phyloP scores from a whole-genome alignment of 1,284 basidiomycete species.

The Puccinia hordei region DNA sequence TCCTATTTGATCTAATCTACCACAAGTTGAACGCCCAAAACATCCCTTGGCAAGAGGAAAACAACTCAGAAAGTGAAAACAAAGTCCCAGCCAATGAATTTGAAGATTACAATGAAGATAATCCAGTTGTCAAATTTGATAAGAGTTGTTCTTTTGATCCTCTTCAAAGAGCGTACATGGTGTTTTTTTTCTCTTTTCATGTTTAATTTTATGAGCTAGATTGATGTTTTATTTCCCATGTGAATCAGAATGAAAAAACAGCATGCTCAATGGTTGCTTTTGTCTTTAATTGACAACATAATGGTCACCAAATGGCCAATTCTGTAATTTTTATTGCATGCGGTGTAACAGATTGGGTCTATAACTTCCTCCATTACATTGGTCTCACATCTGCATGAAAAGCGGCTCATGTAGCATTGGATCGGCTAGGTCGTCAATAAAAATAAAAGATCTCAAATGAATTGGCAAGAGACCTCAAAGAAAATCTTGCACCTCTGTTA shows the following conservation, averaged over 20 bases:
- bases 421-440: neutral
- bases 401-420: neutral
- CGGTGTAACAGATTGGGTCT: neutral
- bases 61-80: neutral
- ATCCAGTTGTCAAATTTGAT: too few species aligned
- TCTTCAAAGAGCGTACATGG: too few species aligned
- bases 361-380: neutral
- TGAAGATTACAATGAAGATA: too few species aligned
- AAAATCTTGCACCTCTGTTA: neutral
- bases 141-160: too few species aligned
- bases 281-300: neutral
- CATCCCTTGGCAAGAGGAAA: neutral
- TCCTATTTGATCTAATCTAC: neutral
- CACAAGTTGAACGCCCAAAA: neutral
- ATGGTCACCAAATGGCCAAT: neutral
- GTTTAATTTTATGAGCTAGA: neutral
- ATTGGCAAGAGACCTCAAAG: neutral
- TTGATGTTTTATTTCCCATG: neutral
- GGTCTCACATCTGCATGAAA: neutral
- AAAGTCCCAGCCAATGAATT: too few species aligned
- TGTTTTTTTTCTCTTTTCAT: neutral
- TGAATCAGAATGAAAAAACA: neutral
- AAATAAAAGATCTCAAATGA: neutral
- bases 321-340: neutral
- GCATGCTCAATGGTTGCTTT: conserved; percentile 8